Percentiles rank a stretch among this genome's conserved stretches.
Evolutionary conservation across 2,329 filamentous ascomycete species (phyloP).

Genomic region (Alternaria rosae): DNA sequence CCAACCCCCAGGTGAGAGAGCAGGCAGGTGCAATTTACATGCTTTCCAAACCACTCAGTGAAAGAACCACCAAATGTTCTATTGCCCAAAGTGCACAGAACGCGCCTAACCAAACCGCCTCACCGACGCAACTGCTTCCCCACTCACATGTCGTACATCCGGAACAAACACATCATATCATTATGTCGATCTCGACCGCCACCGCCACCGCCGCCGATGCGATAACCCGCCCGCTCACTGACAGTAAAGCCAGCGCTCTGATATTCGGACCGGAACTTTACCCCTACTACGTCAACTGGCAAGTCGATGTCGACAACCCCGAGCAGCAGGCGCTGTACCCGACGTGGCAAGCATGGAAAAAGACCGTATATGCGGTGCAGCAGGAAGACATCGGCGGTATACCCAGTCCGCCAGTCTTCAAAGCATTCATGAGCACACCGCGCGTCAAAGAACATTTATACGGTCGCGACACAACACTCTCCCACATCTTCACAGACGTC

Average conservation of each 20-base stretch:
- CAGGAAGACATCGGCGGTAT: background rate
- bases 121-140: background rate
- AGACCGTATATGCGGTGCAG: background rate
- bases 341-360: background rate
- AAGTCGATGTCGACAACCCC: background rate
- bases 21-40: background rate
- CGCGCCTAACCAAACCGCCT: background rate
- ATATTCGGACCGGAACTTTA: background rate
- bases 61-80: background rate
- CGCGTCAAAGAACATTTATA: background rate
- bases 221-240: background rate
- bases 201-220: background rate
- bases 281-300: background rate
- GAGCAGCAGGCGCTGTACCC: background rate
- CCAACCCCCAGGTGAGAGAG: background rate
- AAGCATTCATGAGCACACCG: background rate
- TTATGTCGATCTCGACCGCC: background rate
- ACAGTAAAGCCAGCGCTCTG: background rate
- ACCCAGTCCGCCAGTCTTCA: background rate
- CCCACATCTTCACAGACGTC: background rate
- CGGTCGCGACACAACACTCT: background rate
- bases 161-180: background rate
- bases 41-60: background rate
- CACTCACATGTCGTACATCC: background rate
- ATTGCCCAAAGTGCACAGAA: background rate